These are phyloP conservation scores for Coleophoma eucalyptorum DNA, from an alignment of 2,329 filamentous ascomycete genomes.

Conservation along the genomic window DNA sequence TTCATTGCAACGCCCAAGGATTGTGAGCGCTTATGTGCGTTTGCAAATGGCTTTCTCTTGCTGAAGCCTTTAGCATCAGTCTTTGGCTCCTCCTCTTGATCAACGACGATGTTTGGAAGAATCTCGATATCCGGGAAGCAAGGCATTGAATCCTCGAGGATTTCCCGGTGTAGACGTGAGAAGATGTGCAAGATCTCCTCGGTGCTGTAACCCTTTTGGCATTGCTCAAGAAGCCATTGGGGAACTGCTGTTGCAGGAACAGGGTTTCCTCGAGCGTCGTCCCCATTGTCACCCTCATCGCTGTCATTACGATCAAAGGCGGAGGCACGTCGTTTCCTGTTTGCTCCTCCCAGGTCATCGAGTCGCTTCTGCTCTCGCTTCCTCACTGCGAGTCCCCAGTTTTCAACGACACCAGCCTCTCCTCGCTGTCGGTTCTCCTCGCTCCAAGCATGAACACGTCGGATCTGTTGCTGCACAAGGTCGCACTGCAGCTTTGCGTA, in stretches of 20 bases:
- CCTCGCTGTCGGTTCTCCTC: constrained; percentile 38
- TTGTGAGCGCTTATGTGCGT: constrained; percentile 25
- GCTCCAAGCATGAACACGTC: constrained; percentile 60
- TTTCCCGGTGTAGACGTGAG: constrained; percentile 28
- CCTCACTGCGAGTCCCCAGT: constrained; percentile 60
- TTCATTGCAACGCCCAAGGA: constrained; percentile 21
- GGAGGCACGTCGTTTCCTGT: constrained; percentile 21
- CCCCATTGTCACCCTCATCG: constrained; percentile 20
- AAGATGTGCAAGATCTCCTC: constrained; percentile 31
- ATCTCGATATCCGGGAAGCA: constrained; percentile 36
- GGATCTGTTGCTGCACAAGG: constrained; percentile 59
- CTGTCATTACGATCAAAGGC: constrained; percentile 15
- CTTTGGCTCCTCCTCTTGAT: constrained; percentile 22
- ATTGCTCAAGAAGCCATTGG: constrained; percentile 24
- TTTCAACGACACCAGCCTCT: constrained; percentile 41
- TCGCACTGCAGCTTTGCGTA: constrained; percentile 61
- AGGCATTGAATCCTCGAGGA: constrained; percentile 27
- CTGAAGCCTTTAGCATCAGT: constrained; percentile 22
- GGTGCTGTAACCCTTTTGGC: constrained; percentile 28
- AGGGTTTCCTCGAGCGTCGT: constrained; percentile 9
- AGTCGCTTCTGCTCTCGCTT: constrained; percentile 61
- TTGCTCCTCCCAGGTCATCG: constrained; percentile 30
- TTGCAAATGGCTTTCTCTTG: constrained; percentile 12
- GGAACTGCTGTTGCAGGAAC: constrained; percentile 27
- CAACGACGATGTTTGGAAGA: constrained; percentile 29